Conservation (phyloP, 129 eudicot genomes). For the Centrapalus pauciflorus region DNA sequence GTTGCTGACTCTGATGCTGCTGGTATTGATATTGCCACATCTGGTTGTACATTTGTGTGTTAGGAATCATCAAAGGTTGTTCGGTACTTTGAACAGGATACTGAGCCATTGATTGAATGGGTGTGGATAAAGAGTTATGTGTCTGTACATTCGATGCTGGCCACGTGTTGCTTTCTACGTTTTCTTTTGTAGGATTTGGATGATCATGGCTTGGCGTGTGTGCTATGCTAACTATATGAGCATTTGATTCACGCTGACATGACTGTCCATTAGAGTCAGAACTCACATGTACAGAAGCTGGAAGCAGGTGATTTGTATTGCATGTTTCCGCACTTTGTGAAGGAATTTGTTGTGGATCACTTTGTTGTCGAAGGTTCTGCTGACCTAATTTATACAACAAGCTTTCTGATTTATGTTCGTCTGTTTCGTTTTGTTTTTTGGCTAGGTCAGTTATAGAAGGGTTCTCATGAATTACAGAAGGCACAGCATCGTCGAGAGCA, state of each 20-base stretch:
- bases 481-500: slow-evolving; percentile 19
- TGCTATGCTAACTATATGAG: background rate
- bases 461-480: slow-evolving; percentile 1
- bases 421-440: slow-evolving; percentile 13
- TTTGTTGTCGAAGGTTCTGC: slow-evolving; percentile 3
- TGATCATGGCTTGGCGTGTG: slow-evolving; percentile 12
- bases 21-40: slow-evolving; percentile 64
- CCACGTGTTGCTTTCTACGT: slow-evolving; percentile 15
- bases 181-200: slow-evolving; percentile 9
- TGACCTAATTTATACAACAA: slow-evolving; percentile 12
- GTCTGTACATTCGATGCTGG: slow-evolving; percentile 21
- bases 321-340: slow-evolving; percentile 22
- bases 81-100: slow-evolving; percentile 38
- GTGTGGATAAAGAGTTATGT: slow-evolving; percentile 24
- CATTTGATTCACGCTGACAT: slow-evolving; percentile 5
- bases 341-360: slow-evolving; percentile 25
- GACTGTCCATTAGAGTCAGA: slow-evolving; percentile 8
- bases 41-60: slow-evolving; percentile 43
- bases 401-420: slow-evolving; percentile 18
- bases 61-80: slow-evolving; percentile 31
- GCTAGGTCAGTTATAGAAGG: slow-evolving; percentile 28
- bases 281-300: slow-evolving; percentile 19
- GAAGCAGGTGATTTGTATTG: slow-evolving; percentile 16
- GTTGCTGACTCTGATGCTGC: slow-evolving; percentile 54
- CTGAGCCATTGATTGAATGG: slow-evolving; percentile 21